phyloP scores from a whole-genome alignment of 176 grass and related monocot species.

The Saccharum officinarum region DNA sequence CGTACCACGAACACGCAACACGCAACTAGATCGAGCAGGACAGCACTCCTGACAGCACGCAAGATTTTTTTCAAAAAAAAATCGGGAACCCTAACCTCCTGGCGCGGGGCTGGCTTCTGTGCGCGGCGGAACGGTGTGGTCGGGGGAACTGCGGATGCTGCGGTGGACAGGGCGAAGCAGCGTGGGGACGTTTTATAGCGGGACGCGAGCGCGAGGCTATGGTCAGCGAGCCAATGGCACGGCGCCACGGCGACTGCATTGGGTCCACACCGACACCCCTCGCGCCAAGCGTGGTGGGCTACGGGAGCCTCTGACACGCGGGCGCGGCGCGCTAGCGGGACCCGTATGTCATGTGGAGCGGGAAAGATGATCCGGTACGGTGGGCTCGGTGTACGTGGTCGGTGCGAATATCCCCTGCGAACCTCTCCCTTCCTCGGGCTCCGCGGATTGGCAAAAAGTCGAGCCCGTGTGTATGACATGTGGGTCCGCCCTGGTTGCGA shows the following conservation, averaged over 20 bases:
- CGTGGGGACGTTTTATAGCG: background rate
- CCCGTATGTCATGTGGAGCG: fast-evolving
- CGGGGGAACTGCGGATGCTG: background rate
- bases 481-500: background rate
- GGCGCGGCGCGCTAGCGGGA: fast-evolving
- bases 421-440: background rate
- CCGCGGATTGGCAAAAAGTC: background rate
- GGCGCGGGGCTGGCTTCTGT: background rate
- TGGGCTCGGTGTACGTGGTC: background rate
- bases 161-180: background rate
- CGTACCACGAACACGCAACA: background rate
- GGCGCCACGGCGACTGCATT: background rate
- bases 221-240: background rate
- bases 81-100: slow-evolving; percentile 25
- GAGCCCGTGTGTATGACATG: background rate
- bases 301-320: background rate
- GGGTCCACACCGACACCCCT: background rate
- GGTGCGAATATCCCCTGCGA: slow-evolving; percentile 7
- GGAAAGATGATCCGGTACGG: fast-evolving
- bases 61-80: background rate
- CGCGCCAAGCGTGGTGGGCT: background rate
- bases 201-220: background rate
- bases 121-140: background rate
- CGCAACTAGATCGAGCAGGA: background rate
- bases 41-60: background rate